Percentiles rank a stretch among this genome's conserved stretches.
Evolutionary conservation across 495 filamentous ascomycete genomes (phyloP).

Genomic region (Mytilinidion resinicola): DNA sequence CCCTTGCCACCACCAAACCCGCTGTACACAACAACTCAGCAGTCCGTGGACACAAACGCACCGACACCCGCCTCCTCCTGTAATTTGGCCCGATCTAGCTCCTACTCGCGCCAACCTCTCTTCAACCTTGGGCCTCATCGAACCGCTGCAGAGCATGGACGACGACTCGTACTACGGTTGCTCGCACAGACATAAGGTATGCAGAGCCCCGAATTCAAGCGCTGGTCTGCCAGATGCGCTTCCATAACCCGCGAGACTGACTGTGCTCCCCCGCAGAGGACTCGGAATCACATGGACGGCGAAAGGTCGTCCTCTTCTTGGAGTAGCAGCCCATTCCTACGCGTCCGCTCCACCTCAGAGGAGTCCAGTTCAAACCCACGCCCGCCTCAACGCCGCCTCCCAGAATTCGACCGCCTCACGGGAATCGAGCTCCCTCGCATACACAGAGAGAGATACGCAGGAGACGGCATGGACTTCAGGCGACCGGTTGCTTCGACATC

Average conservation of each 20-base stretch:
- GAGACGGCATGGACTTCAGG: conserved; percentile 48
- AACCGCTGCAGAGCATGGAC: conserved; percentile 19
- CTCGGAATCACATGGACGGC: conserved; percentile 19
- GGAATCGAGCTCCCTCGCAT: conserved; percentile 7
- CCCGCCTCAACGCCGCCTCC: not conserved
- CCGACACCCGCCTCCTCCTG: conserved; percentile 7
- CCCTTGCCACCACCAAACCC: conserved; percentile 17
- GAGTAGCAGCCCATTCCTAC: not conserved
- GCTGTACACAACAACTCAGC: not conserved
- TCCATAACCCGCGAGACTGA: not conserved
- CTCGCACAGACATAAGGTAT: conserved; percentile 19
- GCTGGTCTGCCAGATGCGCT: no score
- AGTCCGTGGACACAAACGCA: not conserved
- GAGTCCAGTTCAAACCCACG: conserved; percentile 8
- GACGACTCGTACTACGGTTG: conserved; percentile 16
- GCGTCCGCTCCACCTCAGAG: conserved; percentile 5
- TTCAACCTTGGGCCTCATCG: not conserved
- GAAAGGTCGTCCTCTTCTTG: conserved; percentile 16
- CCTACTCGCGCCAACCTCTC: not conserved
- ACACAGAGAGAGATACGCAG: conserved; percentile 35
- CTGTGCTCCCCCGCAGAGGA: conserved; percentile 8
- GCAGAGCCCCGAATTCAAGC: conserved; percentile 3
- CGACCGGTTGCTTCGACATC: conserved; percentile 37
- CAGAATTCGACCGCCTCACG: conserved; percentile 9
- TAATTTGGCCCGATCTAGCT: conserved; percentile 1